Evolutionary conservation across 1,139 yeast species (phyloP).

Genomic region (Pichia norvegensis): DNA sequence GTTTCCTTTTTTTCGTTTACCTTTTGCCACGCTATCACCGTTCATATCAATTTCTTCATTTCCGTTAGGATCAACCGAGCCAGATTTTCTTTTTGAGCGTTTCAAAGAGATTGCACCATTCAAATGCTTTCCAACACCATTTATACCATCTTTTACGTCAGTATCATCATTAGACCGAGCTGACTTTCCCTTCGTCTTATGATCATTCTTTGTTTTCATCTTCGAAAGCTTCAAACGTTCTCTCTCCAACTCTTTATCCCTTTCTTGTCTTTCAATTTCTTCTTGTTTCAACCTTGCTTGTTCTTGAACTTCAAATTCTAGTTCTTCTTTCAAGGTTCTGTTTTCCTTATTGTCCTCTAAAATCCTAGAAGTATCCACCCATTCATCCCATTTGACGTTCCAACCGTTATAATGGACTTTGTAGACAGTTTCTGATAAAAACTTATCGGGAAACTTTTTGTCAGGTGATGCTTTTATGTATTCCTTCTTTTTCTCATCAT

Average conservation of each 20-base stretch:
- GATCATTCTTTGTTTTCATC: background rate
- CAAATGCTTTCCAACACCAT: background rate
- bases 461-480: conserved; percentile 18
- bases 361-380: conserved; percentile 72
- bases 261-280: conserved; percentile 7
- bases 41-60: background rate
- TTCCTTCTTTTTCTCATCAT: conserved; percentile 29
- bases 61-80: background rate
- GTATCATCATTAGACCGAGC: background rate
- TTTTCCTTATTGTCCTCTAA: conserved; percentile 66
- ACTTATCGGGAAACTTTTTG: conserved; percentile 42
- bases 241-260: conserved; percentile 1
- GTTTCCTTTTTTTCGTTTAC: background rate
- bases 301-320: conserved; percentile 42
- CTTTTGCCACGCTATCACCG: conserved; percentile 1
- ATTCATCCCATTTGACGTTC: conserved; percentile 95
- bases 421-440: conserved; percentile 38
- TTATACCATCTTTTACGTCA: background rate
- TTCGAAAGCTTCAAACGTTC: background rate
- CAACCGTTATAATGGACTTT: conserved; percentile 90
- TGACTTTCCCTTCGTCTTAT: background rate
- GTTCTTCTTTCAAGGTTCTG: conserved; percentile 52
- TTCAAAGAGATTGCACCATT: background rate
- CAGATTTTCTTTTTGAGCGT: background rate
- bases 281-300: conserved; percentile 6